Evolutionary conservation across 768 basidiomycete genomes (phyloP).

Genomic region (Pisolithus sp.): DNA sequence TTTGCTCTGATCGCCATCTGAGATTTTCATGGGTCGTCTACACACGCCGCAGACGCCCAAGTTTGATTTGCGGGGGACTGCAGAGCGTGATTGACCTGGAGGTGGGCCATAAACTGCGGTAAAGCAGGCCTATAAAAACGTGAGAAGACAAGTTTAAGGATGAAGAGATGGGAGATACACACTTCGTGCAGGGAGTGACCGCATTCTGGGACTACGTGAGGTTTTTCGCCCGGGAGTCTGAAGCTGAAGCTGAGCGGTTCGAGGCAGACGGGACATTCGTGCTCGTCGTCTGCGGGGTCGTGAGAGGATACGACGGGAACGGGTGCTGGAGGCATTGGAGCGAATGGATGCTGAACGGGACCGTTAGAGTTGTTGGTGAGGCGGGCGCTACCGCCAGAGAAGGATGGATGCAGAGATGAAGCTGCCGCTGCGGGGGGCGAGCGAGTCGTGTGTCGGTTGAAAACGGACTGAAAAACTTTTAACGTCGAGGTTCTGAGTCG

Average conservation of each 20-base stretch:
- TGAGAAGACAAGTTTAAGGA: not conserved
- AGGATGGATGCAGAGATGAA: conserved; percentile 41
- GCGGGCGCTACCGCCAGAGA: conserved; percentile 35
- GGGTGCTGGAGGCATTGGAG: conserved; percentile 56
- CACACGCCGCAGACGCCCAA: conserved; percentile 97
- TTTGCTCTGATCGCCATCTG: conserved; percentile 74
- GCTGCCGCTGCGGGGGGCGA: conserved; percentile 34
- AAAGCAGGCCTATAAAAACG: conserved; percentile 73
- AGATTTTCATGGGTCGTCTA: conserved; percentile 92
- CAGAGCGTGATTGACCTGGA: conserved; percentile 46
- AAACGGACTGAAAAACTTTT: conserved; percentile 46
- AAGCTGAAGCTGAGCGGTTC: conserved; percentile 92
- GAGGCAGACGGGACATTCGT: conserved; percentile 93
- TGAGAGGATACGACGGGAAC: conserved; percentile 68
- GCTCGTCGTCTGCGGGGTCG: conserved; percentile 66
- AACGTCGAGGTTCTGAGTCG: conserved; percentile 30
- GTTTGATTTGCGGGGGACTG: conserved; percentile 64
- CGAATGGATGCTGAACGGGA: conserved; percentile 43
- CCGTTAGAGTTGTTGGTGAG: conserved; percentile 30
- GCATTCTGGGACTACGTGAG: conserved; percentile 95
- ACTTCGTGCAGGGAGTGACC: conserved; percentile 97
- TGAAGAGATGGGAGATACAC: conserved; percentile 10
- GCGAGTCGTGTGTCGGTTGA: conserved; percentile 38
- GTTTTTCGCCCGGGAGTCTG: conserved; percentile 91
- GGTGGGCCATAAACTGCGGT: conserved; percentile 93